Conservation (phyloP, 495 filamentous ascomycete genomes). For the Evernia prunastri region DNA sequence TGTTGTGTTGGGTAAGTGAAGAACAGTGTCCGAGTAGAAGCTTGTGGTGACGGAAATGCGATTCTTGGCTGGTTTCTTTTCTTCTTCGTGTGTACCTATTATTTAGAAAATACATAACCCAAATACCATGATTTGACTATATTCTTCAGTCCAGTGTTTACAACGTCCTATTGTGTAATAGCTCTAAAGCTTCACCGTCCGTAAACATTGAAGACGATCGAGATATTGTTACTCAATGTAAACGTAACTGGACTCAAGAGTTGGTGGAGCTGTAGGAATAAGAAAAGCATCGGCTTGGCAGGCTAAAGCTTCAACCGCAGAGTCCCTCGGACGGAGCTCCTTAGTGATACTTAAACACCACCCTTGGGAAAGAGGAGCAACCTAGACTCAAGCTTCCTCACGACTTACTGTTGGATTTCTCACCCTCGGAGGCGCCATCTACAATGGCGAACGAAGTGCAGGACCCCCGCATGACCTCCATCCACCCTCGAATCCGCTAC, state of each 20-base stretch:
- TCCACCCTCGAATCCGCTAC: constrained; percentile 85
- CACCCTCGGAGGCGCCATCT: constrained; percentile 5
- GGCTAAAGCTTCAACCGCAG: not conserved
- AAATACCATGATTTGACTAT: not conserved
- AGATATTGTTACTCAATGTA: no score
- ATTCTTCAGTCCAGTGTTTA: not conserved
- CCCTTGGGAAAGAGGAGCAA: constrained; percentile 1
- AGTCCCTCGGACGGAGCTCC: not conserved
- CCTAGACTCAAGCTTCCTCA: constrained; percentile 2
- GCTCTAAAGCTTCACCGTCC: not conserved
- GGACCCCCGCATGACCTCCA: constrained; percentile 74
- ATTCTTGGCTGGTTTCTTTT: not conserved
- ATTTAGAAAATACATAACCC: not conserved
- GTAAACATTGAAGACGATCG: no score
- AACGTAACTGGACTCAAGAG: no score
- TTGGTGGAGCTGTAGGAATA: not conserved
- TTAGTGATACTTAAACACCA: constrained; percentile 5
- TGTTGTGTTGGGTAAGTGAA: not conserved
- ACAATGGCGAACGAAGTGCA: constrained; percentile 52
- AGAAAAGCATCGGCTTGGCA: not conserved
- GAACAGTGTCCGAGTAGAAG: not conserved
- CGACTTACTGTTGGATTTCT: not conserved
- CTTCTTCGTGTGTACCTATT: not conserved
- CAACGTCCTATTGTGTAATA: not conserved
- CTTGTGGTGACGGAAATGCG: not conserved